phyloP scores from a whole-genome alignment of 306 rosid species.

The Prunus armeniaca region DNA sequence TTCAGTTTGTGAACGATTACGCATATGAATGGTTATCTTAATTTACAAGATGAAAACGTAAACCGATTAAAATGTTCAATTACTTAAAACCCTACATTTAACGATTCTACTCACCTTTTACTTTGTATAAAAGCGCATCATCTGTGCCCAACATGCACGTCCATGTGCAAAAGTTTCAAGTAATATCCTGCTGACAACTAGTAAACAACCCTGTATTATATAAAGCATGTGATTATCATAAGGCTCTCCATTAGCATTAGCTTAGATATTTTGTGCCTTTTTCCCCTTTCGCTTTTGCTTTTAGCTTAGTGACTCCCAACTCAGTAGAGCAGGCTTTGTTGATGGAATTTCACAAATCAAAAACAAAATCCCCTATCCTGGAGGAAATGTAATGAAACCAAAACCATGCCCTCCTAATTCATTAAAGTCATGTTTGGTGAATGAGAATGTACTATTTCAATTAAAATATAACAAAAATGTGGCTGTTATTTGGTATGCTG shows the following conservation, averaged over 20 bases:
- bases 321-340: neutral
- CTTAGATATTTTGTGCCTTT: neutral
- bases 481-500: no score
- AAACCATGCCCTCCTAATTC: no score
- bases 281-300: neutral
- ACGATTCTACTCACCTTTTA: neutral
- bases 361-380: no score
- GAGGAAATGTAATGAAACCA: no score
- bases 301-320: conserved; percentile 9
- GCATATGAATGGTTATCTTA: no score
- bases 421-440: no score
- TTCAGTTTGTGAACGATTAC: no score
- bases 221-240: neutral
- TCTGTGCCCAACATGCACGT: neutral
- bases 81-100: neutral
- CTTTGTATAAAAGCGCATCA: neutral
- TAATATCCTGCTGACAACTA: neutral
- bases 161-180: neutral
- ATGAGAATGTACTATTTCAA: no score
- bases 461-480: no score
- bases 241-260: no score
- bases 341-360: neutral
- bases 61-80: no score
- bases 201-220: neutral
- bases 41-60: no score